These are phyloP conservation scores for Tagetes patula DNA, from an alignment of 129 eudicot genomes.

Conservation along the genomic window DNA sequence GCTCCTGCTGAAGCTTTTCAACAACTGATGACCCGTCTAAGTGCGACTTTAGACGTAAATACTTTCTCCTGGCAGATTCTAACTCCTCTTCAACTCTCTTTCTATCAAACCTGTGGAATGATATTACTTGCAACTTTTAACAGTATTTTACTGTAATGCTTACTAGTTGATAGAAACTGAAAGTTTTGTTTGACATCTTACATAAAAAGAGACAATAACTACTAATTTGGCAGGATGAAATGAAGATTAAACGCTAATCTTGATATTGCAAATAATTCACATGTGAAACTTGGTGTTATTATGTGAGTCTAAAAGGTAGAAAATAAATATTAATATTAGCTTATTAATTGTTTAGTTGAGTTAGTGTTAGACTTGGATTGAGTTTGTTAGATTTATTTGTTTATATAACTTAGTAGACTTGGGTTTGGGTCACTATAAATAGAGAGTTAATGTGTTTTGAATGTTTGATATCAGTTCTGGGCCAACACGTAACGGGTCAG, in stretches of 20 bases:
- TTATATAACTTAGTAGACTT: no score
- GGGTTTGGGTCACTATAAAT: no score
- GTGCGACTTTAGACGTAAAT: slow-evolving; percentile 52
- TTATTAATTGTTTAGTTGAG: no score
- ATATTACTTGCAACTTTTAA: not conserved
- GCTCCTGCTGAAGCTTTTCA: slow-evolving; percentile 81
- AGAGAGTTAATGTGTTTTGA: no score
- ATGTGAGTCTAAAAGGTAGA: no score
- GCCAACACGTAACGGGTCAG: not conserved
- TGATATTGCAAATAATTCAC: no score
- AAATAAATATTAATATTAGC: no score
- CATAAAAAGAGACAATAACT: slow-evolving; percentile 1
- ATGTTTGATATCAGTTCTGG: no score
- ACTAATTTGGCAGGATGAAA: slow-evolving; percentile 1
- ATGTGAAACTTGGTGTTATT: no score
- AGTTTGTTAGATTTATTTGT: no score
- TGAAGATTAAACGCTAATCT: not conserved
- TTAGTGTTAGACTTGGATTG: no score
- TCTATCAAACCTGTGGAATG: slow-evolving; percentile 61
- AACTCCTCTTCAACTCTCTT: slow-evolving; percentile 89
- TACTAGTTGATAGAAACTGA: not conserved
- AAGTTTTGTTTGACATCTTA: not conserved
- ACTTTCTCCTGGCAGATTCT: slow-evolving; percentile 72
- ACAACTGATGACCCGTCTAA: slow-evolving; percentile 64
- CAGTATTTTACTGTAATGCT: not conserved